Evolutionary conservation across 495 filamentous ascomycete genomes (phyloP).

Genomic region (Xylaria acuta): DNA sequence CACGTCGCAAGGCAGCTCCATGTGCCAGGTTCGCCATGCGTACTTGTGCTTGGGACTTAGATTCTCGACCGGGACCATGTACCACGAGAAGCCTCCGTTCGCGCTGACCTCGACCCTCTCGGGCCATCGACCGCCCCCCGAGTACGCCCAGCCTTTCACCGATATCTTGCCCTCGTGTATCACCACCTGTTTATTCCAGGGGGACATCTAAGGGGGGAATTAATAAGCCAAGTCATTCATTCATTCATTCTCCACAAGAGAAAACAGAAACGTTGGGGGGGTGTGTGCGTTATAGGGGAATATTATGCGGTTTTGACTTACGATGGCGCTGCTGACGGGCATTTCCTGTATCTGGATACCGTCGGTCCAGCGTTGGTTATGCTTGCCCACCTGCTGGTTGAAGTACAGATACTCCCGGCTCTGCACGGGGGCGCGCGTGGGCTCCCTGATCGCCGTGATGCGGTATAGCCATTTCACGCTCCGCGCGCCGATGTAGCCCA

Average conservation of each 20-base stretch:
- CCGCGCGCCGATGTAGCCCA: conserved; percentile 67
- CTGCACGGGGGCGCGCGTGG: conserved; percentile 51
- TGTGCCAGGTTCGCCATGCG: conserved; percentile 61
- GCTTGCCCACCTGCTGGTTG: conserved; percentile 64
- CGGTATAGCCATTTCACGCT: conserved; percentile 65
- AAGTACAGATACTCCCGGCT: conserved; percentile 66
- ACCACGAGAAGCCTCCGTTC: conserved; percentile 66
- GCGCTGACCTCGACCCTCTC: conserved; percentile 62
- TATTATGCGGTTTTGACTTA: too few relatives aligned
- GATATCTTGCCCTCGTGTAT: conserved; percentile 61
- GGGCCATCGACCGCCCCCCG: conserved; percentile 64
- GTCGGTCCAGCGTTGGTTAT: conserved; percentile 58
- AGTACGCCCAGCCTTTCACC: conserved; percentile 65
- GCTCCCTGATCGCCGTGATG: conserved; percentile 56
- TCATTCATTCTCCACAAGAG: not conserved
- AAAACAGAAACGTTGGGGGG: too few relatives aligned
- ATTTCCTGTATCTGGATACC: conserved; percentile 69
- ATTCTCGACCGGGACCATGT: conserved; percentile 58
- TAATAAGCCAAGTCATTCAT: too few relatives aligned
- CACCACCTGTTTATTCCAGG: conserved; percentile 57
- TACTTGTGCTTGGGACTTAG: conserved; percentile 60
- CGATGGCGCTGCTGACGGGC: conserved; percentile 65
- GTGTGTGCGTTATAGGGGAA: too few relatives aligned
- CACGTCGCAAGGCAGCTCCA: conserved; percentile 61
- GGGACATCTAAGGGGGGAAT: conserved; percentile 47